These are phyloP conservation scores for Brassica rapa DNA, from an alignment of 345 rosid species.

Conservation along the genomic window DNA sequence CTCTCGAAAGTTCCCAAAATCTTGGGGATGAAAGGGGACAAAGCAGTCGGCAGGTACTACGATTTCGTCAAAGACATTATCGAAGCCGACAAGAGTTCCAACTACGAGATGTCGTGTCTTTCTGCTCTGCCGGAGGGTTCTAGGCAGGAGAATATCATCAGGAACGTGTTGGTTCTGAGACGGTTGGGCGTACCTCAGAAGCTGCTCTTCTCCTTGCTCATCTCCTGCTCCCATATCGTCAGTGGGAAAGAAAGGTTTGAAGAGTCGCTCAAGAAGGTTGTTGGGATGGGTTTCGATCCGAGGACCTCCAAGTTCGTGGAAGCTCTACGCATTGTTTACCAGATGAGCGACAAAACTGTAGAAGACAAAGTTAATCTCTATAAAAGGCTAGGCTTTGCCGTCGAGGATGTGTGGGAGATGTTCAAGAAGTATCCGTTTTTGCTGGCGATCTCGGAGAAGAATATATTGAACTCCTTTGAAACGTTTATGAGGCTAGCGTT, in stretches of 20 bases:
- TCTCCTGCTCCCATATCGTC: background rate
- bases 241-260: slow-evolving; percentile 8
- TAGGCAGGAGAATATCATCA: background rate
- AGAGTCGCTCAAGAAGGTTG: slow-evolving; percentile 17
- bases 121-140: background rate
- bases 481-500: slow-evolving; percentile 27
- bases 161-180: slow-evolving; percentile 28
- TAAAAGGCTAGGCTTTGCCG: slow-evolving; percentile 38
- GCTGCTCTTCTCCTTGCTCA: background rate
- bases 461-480: slow-evolving; percentile 19
- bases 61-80: slow-evolving; percentile 21
- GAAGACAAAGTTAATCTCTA: background rate
- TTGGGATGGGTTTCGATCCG: slow-evolving; percentile 39
- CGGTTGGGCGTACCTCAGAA: slow-evolving; percentile 33
- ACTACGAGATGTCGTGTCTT: background rate
- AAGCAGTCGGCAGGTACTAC: background rate
- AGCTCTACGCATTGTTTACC: slow-evolving; percentile 10
- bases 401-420: slow-evolving; percentile 14
- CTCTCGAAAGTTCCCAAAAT: slow-evolving; percentile 12
- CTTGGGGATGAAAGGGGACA: slow-evolving; percentile 12
- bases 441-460: slow-evolving; percentile 26
- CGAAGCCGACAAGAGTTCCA: background rate
- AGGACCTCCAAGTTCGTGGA: background rate
- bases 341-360: background rate
- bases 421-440: slow-evolving; percentile 32